phyloP scores from a whole-genome alignment of 2,329 filamentous ascomycete genomes.

The Pezicula neosporulosa region DNA sequence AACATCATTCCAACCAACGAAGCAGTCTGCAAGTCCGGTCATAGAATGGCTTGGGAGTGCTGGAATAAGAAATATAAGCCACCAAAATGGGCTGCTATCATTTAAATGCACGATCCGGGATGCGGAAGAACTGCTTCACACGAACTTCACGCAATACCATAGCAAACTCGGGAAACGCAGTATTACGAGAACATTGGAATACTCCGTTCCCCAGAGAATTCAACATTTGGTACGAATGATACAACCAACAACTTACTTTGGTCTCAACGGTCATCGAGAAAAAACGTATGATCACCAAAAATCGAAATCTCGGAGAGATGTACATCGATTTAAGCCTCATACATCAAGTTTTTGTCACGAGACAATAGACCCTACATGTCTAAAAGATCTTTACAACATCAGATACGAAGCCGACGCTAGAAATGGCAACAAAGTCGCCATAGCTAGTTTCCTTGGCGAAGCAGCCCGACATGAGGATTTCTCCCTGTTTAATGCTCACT shows the following conservation, averaged over 20 bases:
- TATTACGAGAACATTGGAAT: constrained; percentile 44
- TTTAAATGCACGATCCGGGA: constrained; percentile 20
- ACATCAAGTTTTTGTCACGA: constrained; percentile 18
- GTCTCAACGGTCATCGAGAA: neutral
- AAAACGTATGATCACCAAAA: neutral
- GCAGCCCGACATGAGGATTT: constrained; percentile 34
- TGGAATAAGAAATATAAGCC: constrained; percentile 37
- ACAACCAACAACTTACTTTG: constrained; percentile 43
- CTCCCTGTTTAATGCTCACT: constrained; percentile 38
- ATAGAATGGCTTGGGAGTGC: constrained; percentile 39
- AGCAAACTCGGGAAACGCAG: constrained; percentile 39
- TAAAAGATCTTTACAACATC: constrained; percentile 28
- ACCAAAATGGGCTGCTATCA: constrained; percentile 44
- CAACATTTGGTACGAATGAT: constrained; percentile 34
- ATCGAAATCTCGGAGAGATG: constrained; percentile 12
- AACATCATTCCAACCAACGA: constrained; percentile 35
- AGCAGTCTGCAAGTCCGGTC: constrained; percentile 33
- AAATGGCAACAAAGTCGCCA: constrained; percentile 19
- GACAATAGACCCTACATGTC: constrained; percentile 27
- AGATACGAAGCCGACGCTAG: constrained; percentile 4
- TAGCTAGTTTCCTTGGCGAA: constrained; percentile 26
- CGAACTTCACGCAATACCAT: constrained; percentile 22
- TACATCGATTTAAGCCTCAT: too few species aligned
- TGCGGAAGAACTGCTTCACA: constrained; percentile 23
- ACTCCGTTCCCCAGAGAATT: constrained; percentile 33